Evolutionary conservation across 441 rosid species (phyloP), one percentile per base, ranked within the genome.

Genomic region (Metrosideros polymorpha): DNA sequence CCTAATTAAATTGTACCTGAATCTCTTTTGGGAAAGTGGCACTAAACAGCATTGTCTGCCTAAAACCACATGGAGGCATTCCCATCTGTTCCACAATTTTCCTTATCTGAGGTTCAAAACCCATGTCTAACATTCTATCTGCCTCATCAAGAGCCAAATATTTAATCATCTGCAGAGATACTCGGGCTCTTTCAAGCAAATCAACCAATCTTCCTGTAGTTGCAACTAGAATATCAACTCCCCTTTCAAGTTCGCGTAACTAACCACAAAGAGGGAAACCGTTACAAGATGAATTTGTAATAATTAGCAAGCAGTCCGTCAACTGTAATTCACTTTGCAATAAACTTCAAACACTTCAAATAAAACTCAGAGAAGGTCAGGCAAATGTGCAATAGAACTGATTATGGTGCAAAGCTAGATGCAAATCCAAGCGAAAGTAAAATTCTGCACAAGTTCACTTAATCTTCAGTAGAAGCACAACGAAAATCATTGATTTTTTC

Each of bases 41-140:
- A 88, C 95, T 93, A 83, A 93, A 93, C 86, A 93, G 86, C 95
- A 93, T 91, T 63, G 95, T 93, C 86, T 93, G 94, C 86, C 95
- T 90, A 59, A 90, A 83, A 75, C 93, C 95, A 43, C 91, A 89
- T 77, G 94, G 93, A 88, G 95, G 95, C 95, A 93, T 93, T 87
- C 91, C 95, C 91, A 87, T 93, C 89, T 93, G 92, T 84, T 93
- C 89, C 90, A 93, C 95, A 75, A 93, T 93, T 87, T 92, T 93
- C 90, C 95, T 91, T 75, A 93, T 93, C 86, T 93, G 95, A 85
- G 95, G 95, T 85, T 93, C 95, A 89, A 93, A 93, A 57, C 95
- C 95, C 95, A 93, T 93, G 89, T 93, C 95, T 84, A 93, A 88
- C 95, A 93, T 93, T 90, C 95, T 88, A 88, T 93, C 95, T n/a